phyloP scores from a whole-genome alignment of 768 basidiomycete species.

The Pulveroboletus ravenelii region DNA sequence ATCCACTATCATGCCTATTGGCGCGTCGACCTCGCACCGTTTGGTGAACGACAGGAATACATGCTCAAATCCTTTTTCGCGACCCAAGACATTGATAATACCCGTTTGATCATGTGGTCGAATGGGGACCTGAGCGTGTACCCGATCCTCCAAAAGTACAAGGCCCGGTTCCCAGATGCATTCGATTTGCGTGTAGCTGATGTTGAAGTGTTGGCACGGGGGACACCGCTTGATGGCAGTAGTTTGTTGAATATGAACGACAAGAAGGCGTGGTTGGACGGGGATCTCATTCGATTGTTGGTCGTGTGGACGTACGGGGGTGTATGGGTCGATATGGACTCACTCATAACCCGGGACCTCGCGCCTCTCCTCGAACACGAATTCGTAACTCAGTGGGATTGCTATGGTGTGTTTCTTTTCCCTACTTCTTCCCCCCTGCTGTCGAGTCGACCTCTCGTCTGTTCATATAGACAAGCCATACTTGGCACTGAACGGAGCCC shows the following conservation, averaged over 20 bases:
- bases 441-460: background rate
- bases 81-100: conserved; percentile 66
- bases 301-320: conserved; percentile 89
- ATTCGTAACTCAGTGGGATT: conserved; percentile 99
- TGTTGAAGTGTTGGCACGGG: conserved; percentile 58
- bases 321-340: conserved; percentile 98
- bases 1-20: conserved; percentile 90
- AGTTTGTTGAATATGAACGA: conserved; percentile 59
- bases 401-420: conserved; percentile 64
- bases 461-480: conserved; percentile 61
- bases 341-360: conserved; percentile 82
- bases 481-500: conserved; percentile 82
- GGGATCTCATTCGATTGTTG: conserved; percentile 85
- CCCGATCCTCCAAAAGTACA: conserved; percentile 55
- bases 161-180: conserved; percentile 58
- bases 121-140: conserved; percentile 68
- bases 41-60: conserved; percentile 79
- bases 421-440: background rate
- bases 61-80: conserved; percentile 94
- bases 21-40: conserved; percentile 82
- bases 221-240: conserved; percentile 74
- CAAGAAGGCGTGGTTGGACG: conserved; percentile 88
- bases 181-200: conserved; percentile 71
- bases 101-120: conserved; percentile 84
- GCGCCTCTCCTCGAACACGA: conserved; percentile 87